Conservation (phyloP, 768 basidiomycete genomes). For the Calvatia gigantea region DNA sequence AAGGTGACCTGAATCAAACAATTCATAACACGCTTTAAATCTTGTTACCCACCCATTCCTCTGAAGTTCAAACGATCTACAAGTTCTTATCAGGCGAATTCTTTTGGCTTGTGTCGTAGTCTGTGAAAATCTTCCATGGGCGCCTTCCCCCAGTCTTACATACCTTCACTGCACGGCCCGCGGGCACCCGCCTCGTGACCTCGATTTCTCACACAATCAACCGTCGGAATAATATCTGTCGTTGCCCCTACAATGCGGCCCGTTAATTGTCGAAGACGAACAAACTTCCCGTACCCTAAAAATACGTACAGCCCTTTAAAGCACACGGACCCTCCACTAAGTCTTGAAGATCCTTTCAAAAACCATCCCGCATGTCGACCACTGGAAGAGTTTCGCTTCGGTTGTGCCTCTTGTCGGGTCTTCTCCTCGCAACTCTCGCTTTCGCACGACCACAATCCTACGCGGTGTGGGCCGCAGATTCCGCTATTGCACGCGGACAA, state of each 20-base stretch:
- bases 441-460: slow-evolving; percentile 33
- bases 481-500: slow-evolving; percentile 38
- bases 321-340: no score
- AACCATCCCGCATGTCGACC: not conserved
- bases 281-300: not conserved
- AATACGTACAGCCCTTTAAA: not conserved
- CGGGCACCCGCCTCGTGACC: not conserved
- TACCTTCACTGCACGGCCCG: not conserved
- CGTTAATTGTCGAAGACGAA: not conserved
- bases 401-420: not conserved
- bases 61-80: no score
- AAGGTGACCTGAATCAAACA: no score
- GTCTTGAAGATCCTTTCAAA: no score
- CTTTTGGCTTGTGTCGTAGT: no score
- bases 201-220: not conserved
- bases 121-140: not conserved
- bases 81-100: no score
- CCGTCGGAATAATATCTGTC: not conserved
- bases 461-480: slow-evolving; percentile 44
- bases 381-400: not conserved
- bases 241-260: not conserved
- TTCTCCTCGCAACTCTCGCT: not conserved
- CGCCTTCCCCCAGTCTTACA: not conserved
- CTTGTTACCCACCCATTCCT: no score
- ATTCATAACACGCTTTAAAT: no score